Conservation (phyloP, 495 filamentous ascomycete genomes). For the Tuber aestivum region DNA sequence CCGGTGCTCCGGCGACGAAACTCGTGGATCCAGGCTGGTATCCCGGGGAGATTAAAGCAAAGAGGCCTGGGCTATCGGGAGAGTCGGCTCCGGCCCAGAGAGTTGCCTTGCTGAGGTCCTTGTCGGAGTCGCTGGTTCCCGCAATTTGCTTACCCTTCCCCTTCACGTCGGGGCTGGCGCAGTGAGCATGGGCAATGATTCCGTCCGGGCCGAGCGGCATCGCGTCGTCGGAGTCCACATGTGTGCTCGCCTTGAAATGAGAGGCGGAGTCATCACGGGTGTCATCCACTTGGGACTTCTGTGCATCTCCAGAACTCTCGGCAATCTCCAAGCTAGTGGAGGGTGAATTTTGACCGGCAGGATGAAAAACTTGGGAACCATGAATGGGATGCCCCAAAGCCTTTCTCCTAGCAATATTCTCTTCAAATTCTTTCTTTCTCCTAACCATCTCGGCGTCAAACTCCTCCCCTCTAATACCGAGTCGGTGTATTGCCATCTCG, state of each 20-base stretch:
- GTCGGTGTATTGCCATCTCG: neutral
- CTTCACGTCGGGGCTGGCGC: neutral
- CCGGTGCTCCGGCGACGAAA: neutral
- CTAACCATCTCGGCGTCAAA: neutral
- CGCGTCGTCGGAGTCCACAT: neutral
- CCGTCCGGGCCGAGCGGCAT: neutral
- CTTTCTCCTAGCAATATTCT: neutral
- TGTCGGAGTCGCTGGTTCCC: neutral
- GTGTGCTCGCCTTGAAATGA: neutral
- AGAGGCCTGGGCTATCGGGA: too few relatives aligned
- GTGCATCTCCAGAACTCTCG: neutral
- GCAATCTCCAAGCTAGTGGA: neutral
- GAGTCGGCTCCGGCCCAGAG: neutral
- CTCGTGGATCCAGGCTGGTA: neutral
- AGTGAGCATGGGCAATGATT: neutral
- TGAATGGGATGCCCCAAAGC: neutral
- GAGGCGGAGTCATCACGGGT: neutral
- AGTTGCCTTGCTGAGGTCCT: neutral
- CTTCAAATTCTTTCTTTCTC: neutral
- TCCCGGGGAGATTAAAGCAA: neutral
- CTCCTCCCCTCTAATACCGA: neutral
- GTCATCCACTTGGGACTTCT: neutral
- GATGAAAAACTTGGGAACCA: neutral
- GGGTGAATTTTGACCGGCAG: neutral
- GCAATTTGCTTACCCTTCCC: neutral